Evolutionary conservation across 2,329 filamentous ascomycete species (phyloP), one percentile per base, ranked within the genome.

Genomic region (Aspergillus chevalieri): DNA sequence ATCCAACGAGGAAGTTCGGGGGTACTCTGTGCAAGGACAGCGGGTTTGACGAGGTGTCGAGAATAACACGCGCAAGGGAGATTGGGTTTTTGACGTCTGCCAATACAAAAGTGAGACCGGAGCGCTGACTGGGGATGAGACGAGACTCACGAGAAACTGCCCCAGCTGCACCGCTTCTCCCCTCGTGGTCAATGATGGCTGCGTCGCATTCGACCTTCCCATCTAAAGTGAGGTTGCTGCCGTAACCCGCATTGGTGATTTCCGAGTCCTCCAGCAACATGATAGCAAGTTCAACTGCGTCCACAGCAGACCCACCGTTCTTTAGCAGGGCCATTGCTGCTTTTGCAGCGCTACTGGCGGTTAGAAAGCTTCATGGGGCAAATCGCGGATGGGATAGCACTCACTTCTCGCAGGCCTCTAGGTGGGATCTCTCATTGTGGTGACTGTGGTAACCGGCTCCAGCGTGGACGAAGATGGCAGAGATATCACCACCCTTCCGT

Each of bases 231-330:
- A 98, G 75, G 62, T 98, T 98, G 71, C 93, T 98, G 43, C 94
- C 93, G 65, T 87, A 97, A 0, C 93, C 93, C 34, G 92, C 88
- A 67, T 98, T 98, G 33, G 94, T 98, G 57, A 98, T 94, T 62
- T 96, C 90, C 50, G 87, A 85, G 65, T 98, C 89, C 71, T 98
- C 93, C 15, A 98, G 82, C 17, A 89, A 78, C 58, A 86, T 88
- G 61, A 98, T 83, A 26, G 93, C 89, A 46, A 87, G 85, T 69
- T 96, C 93, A 19, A 96, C 86, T 14, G 91, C 93, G 64, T 97
- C 89, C 3, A 92, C 78, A 4, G 93, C 89, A 39, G 84, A 83
- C 8, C 85, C 87, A 21, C 93, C 93, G 54, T 80, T 81, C 61
- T 81, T 86, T 52, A 98, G 75, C 52, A 94, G 79, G 46, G 78